Base-by-base conservation (phyloP, 805 yeast species). In the Metschnikowia cubensis region DNA sequence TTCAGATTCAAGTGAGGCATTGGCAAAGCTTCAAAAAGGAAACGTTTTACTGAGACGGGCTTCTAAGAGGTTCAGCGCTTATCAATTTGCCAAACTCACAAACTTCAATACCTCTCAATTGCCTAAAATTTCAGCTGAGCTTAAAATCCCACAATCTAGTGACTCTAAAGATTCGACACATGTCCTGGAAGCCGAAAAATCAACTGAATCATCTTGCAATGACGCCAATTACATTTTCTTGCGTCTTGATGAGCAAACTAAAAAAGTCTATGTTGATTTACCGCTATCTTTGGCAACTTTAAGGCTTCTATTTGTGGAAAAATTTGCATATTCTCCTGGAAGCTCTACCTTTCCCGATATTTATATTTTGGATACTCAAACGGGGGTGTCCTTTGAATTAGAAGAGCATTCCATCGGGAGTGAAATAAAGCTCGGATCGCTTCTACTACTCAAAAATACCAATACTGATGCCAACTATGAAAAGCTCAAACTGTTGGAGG, bases 11-110 rank as follows among this genome's bases (percentile, higher is more conserved):
- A 62, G 60, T 35, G 89, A 85, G 58, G 89, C 96, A 0, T 72
- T 91, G 29, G 74, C 83, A 0, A 88, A 87, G 57, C 73, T 92
- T 8, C 96, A 92, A 60, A 83, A 84, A 42, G 89, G 91, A 3
- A 88, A 87, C 43, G 85, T 88, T 2, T 71, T 94, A 32, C 95
- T 86, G 71, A 79, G 99, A 57, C 79, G 97, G 53, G 99, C 98
- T 0, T 91, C 97, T 0, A 85, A 92, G 58, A 74, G 99, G 49
- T 92, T 86, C 63, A 89, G 97, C 4, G 97, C 97, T 0, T 92
- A 91, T 53, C 98, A 92, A 61, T 84, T 85, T 67, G 89, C 95
- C 1, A 87, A 86, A 59, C 74, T 87, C 10, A 73, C 88, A 0
- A 81, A 77, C 52, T 57, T 60, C 31, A 48, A 64, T n/a, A 48